Conservation (phyloP, 2,329 filamentous ascomycete genomes). For the Phyllosticta citriasiana region DNA sequence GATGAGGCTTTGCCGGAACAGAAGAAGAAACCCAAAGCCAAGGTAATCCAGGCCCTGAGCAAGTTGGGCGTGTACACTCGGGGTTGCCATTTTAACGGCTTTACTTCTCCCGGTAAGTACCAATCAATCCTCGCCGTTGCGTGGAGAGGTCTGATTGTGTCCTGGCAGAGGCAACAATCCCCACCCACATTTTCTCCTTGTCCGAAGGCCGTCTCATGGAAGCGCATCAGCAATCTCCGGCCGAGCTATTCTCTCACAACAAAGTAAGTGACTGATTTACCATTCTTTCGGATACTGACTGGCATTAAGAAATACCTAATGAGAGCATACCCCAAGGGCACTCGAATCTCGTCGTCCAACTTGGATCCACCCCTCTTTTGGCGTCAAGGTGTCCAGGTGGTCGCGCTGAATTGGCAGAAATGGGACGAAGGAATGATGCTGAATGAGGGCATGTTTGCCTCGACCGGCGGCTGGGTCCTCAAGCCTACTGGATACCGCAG, state of each 20-base stretch:
- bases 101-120: constrained; percentile 52
- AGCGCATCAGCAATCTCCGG: constrained; percentile 45
- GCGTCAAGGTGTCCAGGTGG: constrained; percentile 81
- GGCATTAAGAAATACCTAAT: constrained; percentile 54
- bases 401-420: constrained; percentile 89
- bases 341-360: constrained; percentile 76
- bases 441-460: constrained; percentile 84
- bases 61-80: constrained; percentile 76
- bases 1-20: constrained; percentile 26
- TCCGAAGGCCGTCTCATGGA: constrained; percentile 58
- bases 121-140: not conserved
- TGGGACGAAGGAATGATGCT: constrained; percentile 93
- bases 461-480: constrained; percentile 70
- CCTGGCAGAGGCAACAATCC: constrained; percentile 36
- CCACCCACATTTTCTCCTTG: constrained; percentile 55
- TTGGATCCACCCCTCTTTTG: constrained; percentile 77
- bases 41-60: constrained; percentile 62
- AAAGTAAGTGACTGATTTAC: constrained; percentile 23
- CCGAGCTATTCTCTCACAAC: constrained; percentile 70
- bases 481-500: constrained; percentile 68
- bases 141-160: not conserved
- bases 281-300: not conserved
- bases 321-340: constrained; percentile 77
- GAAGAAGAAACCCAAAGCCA: constrained; percentile 34
- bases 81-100: constrained; percentile 68